Conservation (phyloP, 2,329 filamentous ascomycete species). For the Cryoendolithus antarcticus region DNA sequence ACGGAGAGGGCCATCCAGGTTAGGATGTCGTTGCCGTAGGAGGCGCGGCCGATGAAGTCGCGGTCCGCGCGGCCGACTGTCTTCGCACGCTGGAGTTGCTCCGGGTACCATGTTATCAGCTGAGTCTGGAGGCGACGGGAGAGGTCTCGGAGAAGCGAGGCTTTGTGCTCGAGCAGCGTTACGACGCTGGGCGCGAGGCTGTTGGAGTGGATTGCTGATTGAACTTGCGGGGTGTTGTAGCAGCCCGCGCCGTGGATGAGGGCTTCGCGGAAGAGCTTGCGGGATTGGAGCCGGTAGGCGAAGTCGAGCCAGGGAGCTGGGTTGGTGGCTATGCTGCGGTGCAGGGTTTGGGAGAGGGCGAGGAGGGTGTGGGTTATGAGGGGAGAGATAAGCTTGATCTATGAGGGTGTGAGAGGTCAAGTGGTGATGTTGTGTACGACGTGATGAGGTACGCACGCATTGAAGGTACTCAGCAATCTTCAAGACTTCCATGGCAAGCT, state of each 20-base stretch:
- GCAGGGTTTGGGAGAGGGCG: slow-evolving; percentile 34
- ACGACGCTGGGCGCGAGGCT: slow-evolving; percentile 12
- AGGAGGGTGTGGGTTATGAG: slow-evolving; percentile 37
- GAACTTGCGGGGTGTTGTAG: slow-evolving; percentile 20
- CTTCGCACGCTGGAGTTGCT: slow-evolving; percentile 13
- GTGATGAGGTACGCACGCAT: slow-evolving; percentile 20
- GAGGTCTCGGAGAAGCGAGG: slow-evolving; percentile 17
- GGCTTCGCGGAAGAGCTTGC: slow-evolving; percentile 33
- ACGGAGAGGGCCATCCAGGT: slow-evolving; percentile 38
- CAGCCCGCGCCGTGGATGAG: slow-evolving; percentile 33
- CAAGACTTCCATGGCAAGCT: slow-evolving; percentile 29
- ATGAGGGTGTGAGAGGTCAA: slow-evolving; percentile 1
- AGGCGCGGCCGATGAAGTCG: slow-evolving; percentile 27
- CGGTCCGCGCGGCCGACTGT: slow-evolving; percentile 17
- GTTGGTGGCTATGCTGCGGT: slow-evolving; percentile 29
- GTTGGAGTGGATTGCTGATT: slow-evolving; percentile 12
- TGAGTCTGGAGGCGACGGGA: slow-evolving; percentile 16
- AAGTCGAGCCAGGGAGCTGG: slow-evolving; percentile 36
- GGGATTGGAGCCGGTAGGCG: slow-evolving; percentile 33
- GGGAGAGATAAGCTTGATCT: slow-evolving; percentile 28
- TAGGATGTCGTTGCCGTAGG: slow-evolving; percentile 37
- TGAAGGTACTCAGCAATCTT: slow-evolving; percentile 36
- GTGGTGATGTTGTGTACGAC: not conserved
- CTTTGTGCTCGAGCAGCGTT: slow-evolving; percentile 20
- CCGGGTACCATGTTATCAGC: slow-evolving; percentile 26